Evolutionary conservation across 1,284 basidiomycete genomes (phyloP), one percentile per base, ranked within the genome.

Genomic region (Fomitopsis betulina): DNA sequence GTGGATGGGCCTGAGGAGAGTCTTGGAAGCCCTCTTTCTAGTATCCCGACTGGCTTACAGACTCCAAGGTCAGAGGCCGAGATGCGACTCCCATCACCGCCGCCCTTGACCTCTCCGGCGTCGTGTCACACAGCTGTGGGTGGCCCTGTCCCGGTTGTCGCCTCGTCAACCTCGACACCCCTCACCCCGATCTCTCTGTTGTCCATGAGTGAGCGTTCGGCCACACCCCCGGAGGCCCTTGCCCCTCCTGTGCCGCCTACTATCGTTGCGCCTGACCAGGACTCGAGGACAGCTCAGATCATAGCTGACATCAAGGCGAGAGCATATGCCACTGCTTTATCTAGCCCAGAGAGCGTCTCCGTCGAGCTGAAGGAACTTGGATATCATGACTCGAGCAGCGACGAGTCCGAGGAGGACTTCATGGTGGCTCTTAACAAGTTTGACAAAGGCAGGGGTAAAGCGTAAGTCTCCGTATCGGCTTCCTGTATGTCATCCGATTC

Each of bases 221-320:
- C 75, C 7, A 78, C 75, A 5, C 80, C 78, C 25, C 79, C 77
- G 9, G 74, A 74, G 32, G 69, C 67, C 50, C 67, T 66, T 15
- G 60, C 60, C 12, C 33, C 47, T 3, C 62, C 69, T 12, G 63
- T 69, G 9, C 74, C 73, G 0, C 63, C 70, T 39, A 79, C 76
- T 0, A 78, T 83, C 4, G 65, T 76, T 27, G 70, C 76, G 7
- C 69, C 85, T 17, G 76, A 81, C 62, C 63, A 73, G 2, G 75
- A 74, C 19, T 68, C 73, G 23, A 87, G 83, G 69, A 77, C 87
- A 1, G 77, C 78, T 17, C 72, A 77, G 62, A 75, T 89, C 40
- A 84, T 91, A 52, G 84, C 79, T 5, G 73, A 81, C 35, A 86
- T 90, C 58, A 85, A 79, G 68, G 84, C 81, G 6, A 77, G 75